A percentile compares a stretch with the other conserved stretches of the same genome.
Evolutionary conservation across 306 rosid species (phyloP).

Genomic region (Sphenostylis stenocarpa): DNA sequence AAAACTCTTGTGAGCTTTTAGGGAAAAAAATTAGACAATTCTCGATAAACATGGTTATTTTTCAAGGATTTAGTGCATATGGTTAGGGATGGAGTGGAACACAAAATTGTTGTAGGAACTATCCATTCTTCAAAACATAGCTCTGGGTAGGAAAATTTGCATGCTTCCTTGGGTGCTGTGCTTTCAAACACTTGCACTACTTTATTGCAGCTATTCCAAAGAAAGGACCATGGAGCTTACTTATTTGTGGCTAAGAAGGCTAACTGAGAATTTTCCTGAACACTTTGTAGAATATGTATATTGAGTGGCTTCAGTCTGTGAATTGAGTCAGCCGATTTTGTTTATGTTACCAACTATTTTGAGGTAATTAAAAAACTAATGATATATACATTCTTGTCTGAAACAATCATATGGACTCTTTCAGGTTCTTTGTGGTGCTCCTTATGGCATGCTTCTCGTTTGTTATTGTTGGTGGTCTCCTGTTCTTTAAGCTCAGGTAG

Average conservation of each 20-base stretch:
- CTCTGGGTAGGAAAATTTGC: not conserved
- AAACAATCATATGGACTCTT: conserved; percentile 36
- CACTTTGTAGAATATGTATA: not conserved
- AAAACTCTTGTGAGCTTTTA: conserved; percentile 15
- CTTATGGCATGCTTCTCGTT: conserved; percentile 80
- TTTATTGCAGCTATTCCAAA: conserved; percentile 2
- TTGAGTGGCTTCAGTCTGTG: not conserved
- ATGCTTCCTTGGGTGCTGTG: conserved; percentile 16
- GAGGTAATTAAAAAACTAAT: not conserved
- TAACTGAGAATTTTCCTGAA: conserved; percentile 8
- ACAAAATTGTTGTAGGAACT: conserved; percentile 9
- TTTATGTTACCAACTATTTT: conserved; percentile 14
- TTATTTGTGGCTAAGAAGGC: conserved; percentile 17
- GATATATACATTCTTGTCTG: conserved; percentile 19
- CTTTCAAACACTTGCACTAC: not conserved
- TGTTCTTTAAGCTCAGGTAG: conserved; percentile 89
- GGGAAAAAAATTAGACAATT: not conserved
- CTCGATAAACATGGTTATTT: not conserved
- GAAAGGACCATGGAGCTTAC: not conserved
- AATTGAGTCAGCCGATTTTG: conserved; percentile 4
- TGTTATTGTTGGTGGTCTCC: conserved; percentile 77
- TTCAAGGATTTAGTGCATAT: conserved; percentile 21
- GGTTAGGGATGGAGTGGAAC: conserved; percentile 1
- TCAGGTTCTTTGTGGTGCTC: conserved; percentile 85
- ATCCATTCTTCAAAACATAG: not conserved